A percentile compares a stretch with the other conserved stretches of the same genome.
These are phyloP conservation scores for Trichoderma semiorbis DNA, from an alignment of 2,329 filamentous ascomycete species.

Conservation along the genomic window DNA sequence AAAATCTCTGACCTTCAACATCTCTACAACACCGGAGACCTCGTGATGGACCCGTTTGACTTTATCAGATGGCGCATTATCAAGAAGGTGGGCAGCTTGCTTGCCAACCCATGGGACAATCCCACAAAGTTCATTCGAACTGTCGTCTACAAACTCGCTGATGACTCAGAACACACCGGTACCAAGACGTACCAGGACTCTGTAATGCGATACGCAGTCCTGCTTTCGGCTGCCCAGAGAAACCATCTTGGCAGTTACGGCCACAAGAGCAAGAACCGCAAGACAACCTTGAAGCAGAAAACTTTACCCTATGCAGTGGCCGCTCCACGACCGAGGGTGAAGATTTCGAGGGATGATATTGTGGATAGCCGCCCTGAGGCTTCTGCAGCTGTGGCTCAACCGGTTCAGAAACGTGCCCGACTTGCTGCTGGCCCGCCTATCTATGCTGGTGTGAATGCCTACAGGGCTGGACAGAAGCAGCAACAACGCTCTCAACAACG, in stretches of 20 bases:
- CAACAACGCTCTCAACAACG: neutral
- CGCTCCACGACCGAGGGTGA: neutral
- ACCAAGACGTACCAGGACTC: conserved; percentile 25
- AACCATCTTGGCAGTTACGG: conserved; percentile 3
- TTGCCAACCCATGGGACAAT: conserved; percentile 10
- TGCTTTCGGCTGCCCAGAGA: conserved; percentile 28
- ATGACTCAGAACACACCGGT: neutral
- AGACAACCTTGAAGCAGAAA: neutral
- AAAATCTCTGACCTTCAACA: conserved; percentile 32
- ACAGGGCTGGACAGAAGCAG: conserved; percentile 20
- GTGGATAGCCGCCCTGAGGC: neutral
- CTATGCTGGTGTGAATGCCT: conserved; percentile 30
- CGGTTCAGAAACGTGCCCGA: neutral
- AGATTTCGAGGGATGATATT: neutral
- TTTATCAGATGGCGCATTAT: conserved; percentile 37
- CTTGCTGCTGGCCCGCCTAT: neutral
- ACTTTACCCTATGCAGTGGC: neutral
- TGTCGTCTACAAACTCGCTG: conserved; percentile 21
- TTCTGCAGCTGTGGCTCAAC: neutral
- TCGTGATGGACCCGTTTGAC: conserved; percentile 37
- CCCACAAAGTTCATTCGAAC: conserved; percentile 18
- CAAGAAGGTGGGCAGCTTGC: conserved; percentile 19
- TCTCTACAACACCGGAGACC: conserved; percentile 24
- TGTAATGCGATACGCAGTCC: conserved; percentile 28
- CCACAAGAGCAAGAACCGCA: neutral